Conservation (phyloP, 1,139 yeast species). For the Eremothecium sinecaudum region DNA sequence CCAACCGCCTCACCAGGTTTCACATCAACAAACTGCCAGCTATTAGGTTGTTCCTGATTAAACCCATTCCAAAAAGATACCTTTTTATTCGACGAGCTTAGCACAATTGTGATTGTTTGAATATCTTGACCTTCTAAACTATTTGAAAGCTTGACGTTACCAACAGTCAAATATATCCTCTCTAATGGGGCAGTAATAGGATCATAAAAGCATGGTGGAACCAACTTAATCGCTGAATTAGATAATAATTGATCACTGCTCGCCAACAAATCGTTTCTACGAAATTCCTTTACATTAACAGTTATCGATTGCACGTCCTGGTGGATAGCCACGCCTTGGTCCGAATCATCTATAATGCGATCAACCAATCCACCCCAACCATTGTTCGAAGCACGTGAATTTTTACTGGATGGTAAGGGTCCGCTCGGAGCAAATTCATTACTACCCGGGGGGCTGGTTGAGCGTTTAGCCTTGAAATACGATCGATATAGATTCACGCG, state of each 20-base stretch:
- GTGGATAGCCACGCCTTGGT: conserved; percentile 69
- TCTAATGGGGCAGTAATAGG: conserved; percentile 54
- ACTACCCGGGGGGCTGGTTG: background rate
- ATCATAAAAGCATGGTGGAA: conserved; percentile 55
- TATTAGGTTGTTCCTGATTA: conserved; percentile 43
- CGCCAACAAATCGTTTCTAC: conserved; percentile 28
- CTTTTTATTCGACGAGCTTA: conserved; percentile 35
- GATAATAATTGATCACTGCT: background rate
- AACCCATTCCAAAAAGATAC: conserved; percentile 59
- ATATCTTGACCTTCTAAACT: conserved; percentile 16
- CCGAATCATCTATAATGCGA: conserved; percentile 67
- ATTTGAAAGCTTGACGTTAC: conserved; percentile 37
- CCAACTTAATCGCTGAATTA: conserved; percentile 34
- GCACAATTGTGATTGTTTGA: conserved; percentile 40
- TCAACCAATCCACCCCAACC: conserved; percentile 91
- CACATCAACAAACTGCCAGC: conserved; percentile 75
- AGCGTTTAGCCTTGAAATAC: conserved; percentile 32
- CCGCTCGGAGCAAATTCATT: background rate
- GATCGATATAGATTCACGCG: conserved; percentile 67
- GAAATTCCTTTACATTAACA: conserved; percentile 66
- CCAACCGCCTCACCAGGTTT: conserved; percentile 67
- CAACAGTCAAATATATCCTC: conserved; percentile 49
- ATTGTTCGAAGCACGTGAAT: conserved; percentile 37
- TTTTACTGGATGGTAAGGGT: conserved; percentile 12
- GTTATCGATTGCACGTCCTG: conserved; percentile 71